A percentile compares a stretch with the other conserved stretches of the same genome.
These are phyloP conservation scores for Xylaria longipes DNA, from an alignment of 495 filamentous ascomycete genomes.

Conservation along the genomic window DNA sequence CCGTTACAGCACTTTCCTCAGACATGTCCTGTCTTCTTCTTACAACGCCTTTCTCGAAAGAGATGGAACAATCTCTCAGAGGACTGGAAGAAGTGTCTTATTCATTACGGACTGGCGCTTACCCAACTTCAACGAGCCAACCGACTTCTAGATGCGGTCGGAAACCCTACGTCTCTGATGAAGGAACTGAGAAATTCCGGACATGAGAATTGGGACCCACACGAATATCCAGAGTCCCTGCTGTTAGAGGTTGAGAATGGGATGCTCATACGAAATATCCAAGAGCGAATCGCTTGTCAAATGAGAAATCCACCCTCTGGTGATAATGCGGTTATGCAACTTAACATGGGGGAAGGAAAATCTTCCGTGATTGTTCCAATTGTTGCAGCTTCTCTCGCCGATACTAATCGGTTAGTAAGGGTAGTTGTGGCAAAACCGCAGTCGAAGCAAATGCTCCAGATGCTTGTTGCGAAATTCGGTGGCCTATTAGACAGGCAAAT, in stretches of 20 bases:
- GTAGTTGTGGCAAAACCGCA: conserved; percentile 60
- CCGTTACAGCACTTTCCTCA: conserved; percentile 29
- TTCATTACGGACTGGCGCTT: conserved; percentile 43
- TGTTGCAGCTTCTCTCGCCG: conserved; percentile 55
- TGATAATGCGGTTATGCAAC: conserved; percentile 60
- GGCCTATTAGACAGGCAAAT: conserved; percentile 54
- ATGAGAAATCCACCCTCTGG: conserved; percentile 56
- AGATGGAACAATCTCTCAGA: conserved; percentile 30
- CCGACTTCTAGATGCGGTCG: conserved; percentile 32
- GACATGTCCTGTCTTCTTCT: conserved; percentile 39
- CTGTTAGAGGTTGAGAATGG: conserved; percentile 64
- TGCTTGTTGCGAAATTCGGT: conserved; percentile 54
- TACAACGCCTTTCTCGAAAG: conserved; percentile 36
- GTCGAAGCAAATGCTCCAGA: conserved; percentile 57
- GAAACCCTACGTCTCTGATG: conserved; percentile 36
- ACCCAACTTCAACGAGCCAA: conserved; percentile 44
- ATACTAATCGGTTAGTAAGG: conserved; percentile 50
- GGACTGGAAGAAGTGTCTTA: conserved; percentile 36
- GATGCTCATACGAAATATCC: conserved; percentile 56
- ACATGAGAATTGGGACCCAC: conserved; percentile 59
- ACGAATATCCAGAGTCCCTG: conserved; percentile 58
- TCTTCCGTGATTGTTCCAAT: conserved; percentile 64
- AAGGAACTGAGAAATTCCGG: conserved; percentile 52
- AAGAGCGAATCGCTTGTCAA: conserved; percentile 61
- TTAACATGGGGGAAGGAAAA: conserved; percentile 61